Conservation (phyloP, 352 stramenopile species). For the Pythium myriotylum region DNA sequence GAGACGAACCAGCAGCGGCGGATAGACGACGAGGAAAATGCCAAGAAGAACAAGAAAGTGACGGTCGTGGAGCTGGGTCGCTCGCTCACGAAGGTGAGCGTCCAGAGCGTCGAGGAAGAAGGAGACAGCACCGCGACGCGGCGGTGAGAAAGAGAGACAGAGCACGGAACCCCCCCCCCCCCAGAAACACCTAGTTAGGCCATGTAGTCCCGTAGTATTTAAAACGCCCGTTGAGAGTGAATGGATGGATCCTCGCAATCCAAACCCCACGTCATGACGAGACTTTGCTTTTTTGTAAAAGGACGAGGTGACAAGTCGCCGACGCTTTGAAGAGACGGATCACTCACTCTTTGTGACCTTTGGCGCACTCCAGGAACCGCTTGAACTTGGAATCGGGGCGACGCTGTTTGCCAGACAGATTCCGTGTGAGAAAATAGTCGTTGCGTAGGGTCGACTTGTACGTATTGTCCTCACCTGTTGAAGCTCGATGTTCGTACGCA, state of each 20-base stretch:
- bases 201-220: slow-evolving; percentile 2
- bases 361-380: slow-evolving; percentile 21
- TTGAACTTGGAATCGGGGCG: slow-evolving; percentile 19
- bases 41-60: slow-evolving; percentile 38
- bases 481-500: slow-evolving; percentile 57
- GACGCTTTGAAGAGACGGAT: neutral
- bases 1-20: slow-evolving; percentile 5
- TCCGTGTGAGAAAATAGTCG: slow-evolving; percentile 4
- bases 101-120: slow-evolving; percentile 33
- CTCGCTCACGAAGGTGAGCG: slow-evolving; percentile 42
- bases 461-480: slow-evolving; percentile 37
- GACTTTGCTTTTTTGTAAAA: neutral
- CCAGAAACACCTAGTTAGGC: too few relatives aligned
- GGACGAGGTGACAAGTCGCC: too few relatives aligned
- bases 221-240: neutral
- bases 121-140: neutral
- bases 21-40: slow-evolving; percentile 6
- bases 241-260: slow-evolving; percentile 1
- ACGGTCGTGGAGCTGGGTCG: slow-evolving; percentile 48
- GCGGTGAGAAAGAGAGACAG: neutral
- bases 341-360: slow-evolving; percentile 15
- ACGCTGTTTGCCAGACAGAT: slow-evolving; percentile 2
- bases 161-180: neutral
- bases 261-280: neutral
- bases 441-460: too few relatives aligned